Evolutionary conservation across 2,329 filamentous ascomycete species (phyloP), one percentile per base, ranked within the genome.

Genomic region (Fusarium scirpi): DNA sequence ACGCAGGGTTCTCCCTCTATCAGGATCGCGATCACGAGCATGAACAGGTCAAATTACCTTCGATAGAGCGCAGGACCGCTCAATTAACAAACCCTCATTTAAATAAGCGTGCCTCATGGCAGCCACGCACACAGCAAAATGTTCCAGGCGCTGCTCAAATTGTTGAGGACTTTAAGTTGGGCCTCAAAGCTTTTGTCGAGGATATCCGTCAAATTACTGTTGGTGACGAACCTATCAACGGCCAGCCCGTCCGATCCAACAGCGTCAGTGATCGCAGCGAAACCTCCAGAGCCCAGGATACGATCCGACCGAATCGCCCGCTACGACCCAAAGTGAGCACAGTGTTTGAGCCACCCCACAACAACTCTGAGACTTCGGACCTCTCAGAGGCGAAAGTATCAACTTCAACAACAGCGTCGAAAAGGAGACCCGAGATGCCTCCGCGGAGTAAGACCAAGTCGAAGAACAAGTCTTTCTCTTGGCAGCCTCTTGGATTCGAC

Each of bases 151-250:
- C 89, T 63, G 94, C 94, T 77, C 93, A 96, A 79, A 91, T 97
- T 80, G 92, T 94, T 18, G 92, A 93, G 64, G 96, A 98, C 80
- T 90, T 99, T 79, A 93, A 91, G 78, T 89, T 96, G 54, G 95
- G 96, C 3, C 83, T 99, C 51, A 94, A 92, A 89, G 97, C 93
- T 2, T 99, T 99, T 80, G 90, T 97, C 64, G 96, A 98, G 78
- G 96, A 99, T 77, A 89, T 99, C 49, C 88, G 94, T 71, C 96
- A 98, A 80, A 97, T 95, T 16, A 97, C 96, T 0, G 94, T 99
- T 9, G 96, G 96, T 25, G 96, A 99, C 58, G 96, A 99, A 82
- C 93, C 90, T 18, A 89, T 94, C 68, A 89, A 85, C 65, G 90
- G 89, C 16, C 78, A 78, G 30, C 15, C 69, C 38, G 57, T 65